Evolutionary conservation across 257 asterid genomes (phyloP), one percentile per base, ranked within the genome.

Genomic region (Echium plantagineum): DNA sequence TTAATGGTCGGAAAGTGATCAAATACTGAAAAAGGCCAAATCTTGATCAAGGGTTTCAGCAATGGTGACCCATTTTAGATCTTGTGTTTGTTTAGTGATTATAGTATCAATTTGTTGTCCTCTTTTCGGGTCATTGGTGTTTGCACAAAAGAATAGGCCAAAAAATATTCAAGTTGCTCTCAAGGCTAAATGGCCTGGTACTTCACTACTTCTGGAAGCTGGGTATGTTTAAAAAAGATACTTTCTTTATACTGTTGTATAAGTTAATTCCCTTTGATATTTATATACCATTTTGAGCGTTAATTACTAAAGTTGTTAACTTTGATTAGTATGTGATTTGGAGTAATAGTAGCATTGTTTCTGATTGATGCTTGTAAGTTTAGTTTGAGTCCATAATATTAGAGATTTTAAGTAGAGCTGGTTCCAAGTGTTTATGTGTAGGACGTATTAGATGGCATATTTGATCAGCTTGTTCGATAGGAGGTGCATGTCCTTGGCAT

Each of bases 151-250:
- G 66, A 89, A 85, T 53, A 73, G 76, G 38, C 96, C 95, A 47
- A 93, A 93, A 82, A 93, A 93, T 69, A 96, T 93, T 73, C 97
- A 89, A 81, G 97, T 89, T 65, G 94, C 97, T 64, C 94, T 93
- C 62, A 76, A 85, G 69, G 97, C 99, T 72, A 89, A 89, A 84
- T 93, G 99, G 99, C 57, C 97, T 51, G 97, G 96, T 64, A 86
- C 99, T 53, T 86, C 99, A 26, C 68, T 93, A 61, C 91, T 89
- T 68, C 53, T 89, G 20, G 99, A 89, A 79, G 99, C 97, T 57
- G 97, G 99, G 99, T 93, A 81, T 61, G 77, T 48, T 28, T 57
- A 66, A 65, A 24, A 24, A 24, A 24, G 26, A 24, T 24, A 24
- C 26, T 24, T 24, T 24, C 26, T 24, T 24, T 24, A 24, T 24